A percentile compares a stretch with the other conserved stretches of the same genome.
Evolutionary conservation across 495 filamentous ascomycete species (phyloP).

Genomic region (Amorphotheca resinae): DNA sequence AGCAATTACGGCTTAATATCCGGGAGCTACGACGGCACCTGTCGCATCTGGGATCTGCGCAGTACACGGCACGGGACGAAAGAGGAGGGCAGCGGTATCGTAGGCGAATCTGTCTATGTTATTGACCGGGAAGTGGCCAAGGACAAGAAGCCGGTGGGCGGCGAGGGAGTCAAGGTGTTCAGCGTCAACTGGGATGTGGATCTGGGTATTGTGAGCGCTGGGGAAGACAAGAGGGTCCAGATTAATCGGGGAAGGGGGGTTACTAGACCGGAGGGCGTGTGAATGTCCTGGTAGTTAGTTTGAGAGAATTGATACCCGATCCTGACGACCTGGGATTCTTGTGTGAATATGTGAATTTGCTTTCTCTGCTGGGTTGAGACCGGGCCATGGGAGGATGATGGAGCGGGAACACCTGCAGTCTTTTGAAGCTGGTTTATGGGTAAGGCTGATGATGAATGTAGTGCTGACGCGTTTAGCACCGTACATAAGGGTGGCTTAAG

Average conservation of each 20-base stretch:
- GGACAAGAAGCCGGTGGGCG: constrained; percentile 42
- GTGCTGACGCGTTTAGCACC: too few species aligned
- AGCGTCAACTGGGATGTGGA: constrained; percentile 72
- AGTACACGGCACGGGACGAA: constrained; percentile 53
- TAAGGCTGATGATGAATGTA: too few species aligned
- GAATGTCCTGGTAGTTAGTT: background rate
- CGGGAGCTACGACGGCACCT: constrained; percentile 80
- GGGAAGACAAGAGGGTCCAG: constrained; percentile 88
- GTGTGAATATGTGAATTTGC: too few species aligned
- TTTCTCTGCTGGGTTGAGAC: too few species aligned
- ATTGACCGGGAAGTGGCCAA: constrained; percentile 59
- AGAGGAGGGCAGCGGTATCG: constrained; percentile 41
- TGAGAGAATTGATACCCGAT: constrained; percentile 6
- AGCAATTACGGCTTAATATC: constrained; percentile 72
- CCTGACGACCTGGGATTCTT: too few species aligned
- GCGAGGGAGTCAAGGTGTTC: constrained; percentile 84
- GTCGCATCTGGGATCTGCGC: constrained; percentile 84
- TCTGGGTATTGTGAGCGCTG: constrained; percentile 80
- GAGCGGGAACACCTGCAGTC: too few species aligned
- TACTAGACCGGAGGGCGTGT: constrained; percentile 8
- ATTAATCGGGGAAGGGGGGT: constrained; percentile 52
- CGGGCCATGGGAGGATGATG: too few species aligned
- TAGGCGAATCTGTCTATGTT: constrained; percentile 70
- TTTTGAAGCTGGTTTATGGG: too few species aligned
- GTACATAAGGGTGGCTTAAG: too few species aligned